Base-by-base conservation (phyloP, 2,329 filamentous ascomycete species). In the Trichocomaceae sp. region DNA sequence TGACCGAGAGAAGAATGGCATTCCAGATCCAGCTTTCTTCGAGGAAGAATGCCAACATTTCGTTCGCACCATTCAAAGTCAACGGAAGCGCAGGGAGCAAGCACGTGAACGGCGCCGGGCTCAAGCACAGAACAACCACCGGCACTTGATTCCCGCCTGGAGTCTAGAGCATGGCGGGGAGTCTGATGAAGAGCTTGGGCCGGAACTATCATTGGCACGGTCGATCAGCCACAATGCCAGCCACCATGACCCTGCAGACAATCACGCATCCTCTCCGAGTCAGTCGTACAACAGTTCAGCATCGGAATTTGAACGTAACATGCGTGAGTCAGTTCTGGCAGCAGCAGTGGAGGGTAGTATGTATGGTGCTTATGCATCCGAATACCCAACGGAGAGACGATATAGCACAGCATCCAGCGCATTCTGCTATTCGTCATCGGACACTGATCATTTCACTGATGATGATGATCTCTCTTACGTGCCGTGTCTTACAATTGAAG, bases 401-500 rank as follows among this genome's bases (percentile, higher is more conserved):
- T 86, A 89, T 33, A 96, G 90, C 66, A 82, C 91, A 72, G 84
- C 87, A 3, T 89, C 88, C 52, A 93, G 88, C 57, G 71, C 72
- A 51, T 64, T 74, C 56, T 71, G 72, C 5, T 71, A 75, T 56
- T 68, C 73, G 33, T 71, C 70, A 1, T 75, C 72, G 1, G 74
- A 76, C 56, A 66, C 71, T 1, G 72, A 76, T 54, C 72, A 71
- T 66, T 65, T 70, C 15, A 65, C 68, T 8, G 72, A 74, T 48
- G 86, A 89, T 35, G 90, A 96, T 62, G 91, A 97, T 68, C 90
- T 90, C 69, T 89, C 87, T 35, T 96, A 93, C 65, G 92, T 97
- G 15, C 93, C 93, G 15, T 90, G 91, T 72, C 88, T 99, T 73
- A 95, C 92, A 0, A 79, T 96, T 35, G 82, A 86, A 23, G 84